These are phyloP conservation scores for Botrytis byssoidea DNA, from an alignment of 2,329 filamentous ascomycete species.

Conservation along the genomic window DNA sequence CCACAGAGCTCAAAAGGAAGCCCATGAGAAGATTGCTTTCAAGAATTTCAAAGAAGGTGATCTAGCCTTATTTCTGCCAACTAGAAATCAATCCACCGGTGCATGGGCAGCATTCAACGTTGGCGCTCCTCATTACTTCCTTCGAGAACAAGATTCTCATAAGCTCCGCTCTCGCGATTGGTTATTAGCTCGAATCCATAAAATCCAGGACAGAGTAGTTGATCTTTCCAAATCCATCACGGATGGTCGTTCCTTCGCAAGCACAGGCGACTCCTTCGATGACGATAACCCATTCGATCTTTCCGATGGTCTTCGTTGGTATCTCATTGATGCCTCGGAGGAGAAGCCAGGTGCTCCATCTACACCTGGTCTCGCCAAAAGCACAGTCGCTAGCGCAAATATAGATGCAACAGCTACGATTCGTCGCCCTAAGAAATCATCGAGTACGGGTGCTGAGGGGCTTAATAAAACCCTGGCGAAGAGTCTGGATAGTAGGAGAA, in stretches of 20 bases:
- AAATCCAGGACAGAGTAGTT: slow-evolving; percentile 89
- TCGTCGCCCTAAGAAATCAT: slow-evolving; percentile 45
- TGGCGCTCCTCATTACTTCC: slow-evolving; percentile 93
- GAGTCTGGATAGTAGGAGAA: slow-evolving; percentile 86
- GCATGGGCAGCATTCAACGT: slow-evolving; percentile 99
- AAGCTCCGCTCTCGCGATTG: slow-evolving; percentile 83
- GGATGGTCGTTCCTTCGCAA: slow-evolving; percentile 48
- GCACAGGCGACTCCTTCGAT: slow-evolving; percentile 61
- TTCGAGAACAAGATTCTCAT: slow-evolving; percentile 88
- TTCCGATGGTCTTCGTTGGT: slow-evolving; percentile 93
- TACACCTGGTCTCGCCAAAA: slow-evolving; percentile 90
- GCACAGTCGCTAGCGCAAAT: slow-evolving; percentile 82
- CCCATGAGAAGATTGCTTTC: slow-evolving; percentile 94
- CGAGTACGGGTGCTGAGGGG: slow-evolving; percentile 60
- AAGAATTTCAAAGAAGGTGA: slow-evolving; percentile 96
- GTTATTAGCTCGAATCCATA: slow-evolving; percentile 91
- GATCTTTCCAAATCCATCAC: slow-evolving; percentile 77
- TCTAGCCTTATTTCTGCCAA: slow-evolving; percentile 89
- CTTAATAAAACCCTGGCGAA: slow-evolving; percentile 78
- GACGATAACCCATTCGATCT: slow-evolving; percentile 97
- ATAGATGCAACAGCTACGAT: slow-evolving; percentile 82
- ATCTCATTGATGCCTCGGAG: slow-evolving; percentile 88
- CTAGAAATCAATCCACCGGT: slow-evolving; percentile 87
- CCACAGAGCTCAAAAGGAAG: slow-evolving; percentile 75
- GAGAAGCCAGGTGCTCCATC: slow-evolving; percentile 88